Evolutionary conservation across 441 rosid genomes (phyloP), one percentile per base, ranked within the genome.

Genomic region (Syzygium malaccense): DNA sequence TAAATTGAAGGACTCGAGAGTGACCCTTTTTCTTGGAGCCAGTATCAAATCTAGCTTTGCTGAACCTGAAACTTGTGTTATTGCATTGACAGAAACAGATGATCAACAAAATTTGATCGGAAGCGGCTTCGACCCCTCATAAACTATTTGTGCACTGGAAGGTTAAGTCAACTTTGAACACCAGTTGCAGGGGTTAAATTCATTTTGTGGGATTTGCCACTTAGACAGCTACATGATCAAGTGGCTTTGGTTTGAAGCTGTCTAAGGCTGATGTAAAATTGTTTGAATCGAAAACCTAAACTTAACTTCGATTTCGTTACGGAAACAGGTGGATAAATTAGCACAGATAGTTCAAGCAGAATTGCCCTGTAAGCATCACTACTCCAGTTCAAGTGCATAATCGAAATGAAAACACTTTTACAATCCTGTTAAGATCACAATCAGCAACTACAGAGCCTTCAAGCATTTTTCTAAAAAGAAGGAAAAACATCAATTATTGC

Each of bases 381-480:
- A 68, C 7, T 37, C 14, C 48, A 18, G 12, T 18, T 68, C 13
- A 68, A 33, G 45, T 68, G 79, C 48, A 33, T 10, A 23, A 68
- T 32, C 7, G 23, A 68, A 68, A 68, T 3, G 26, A 33, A 17
- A 33, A 68, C 25, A 66, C 25, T 17, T 55, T 33, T 0, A 68
- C 48, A 68, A 68, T 19, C 48, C 26, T 19, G 48, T 68, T 41
- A 19, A 68, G 79, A 68, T 68, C 79, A 33, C 18, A 14, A 32
- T 66, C 1, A 1, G 45, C 32, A 32, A 66, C 78, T 45, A 0
- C 0, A 18, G 18, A 32, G 10, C 18, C 45, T 32, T 0, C 25
- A 66, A 9, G 7, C 45, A 20, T 0, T 33, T 18, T 66, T 45
- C 78, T 20, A 18, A 8, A 66, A 66, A 66, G 78, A 14, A 23